Percentiles rank a stretch among this genome's conserved stretches.
These are phyloP conservation scores for Dioszegia hungarica DNA, from an alignment of 768 basidiomycete genomes.

Conservation along the genomic window DNA sequence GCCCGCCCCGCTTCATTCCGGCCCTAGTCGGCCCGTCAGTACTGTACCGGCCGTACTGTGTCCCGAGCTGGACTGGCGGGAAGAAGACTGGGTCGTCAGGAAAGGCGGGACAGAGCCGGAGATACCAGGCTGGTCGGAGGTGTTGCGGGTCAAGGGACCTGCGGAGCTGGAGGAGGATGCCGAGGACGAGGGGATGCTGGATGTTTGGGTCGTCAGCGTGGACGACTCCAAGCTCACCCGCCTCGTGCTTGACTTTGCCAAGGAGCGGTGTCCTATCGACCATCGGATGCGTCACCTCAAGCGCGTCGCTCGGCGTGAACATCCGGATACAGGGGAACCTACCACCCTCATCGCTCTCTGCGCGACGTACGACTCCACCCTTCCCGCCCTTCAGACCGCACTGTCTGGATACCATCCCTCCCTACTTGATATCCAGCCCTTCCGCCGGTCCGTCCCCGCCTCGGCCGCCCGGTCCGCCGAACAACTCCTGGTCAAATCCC, in stretches of 20 bases:
- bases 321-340: neutral
- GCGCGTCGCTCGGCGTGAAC: constrained; percentile 24
- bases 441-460: constrained; percentile 56
- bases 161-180: constrained; percentile 33
- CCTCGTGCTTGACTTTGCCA: constrained; percentile 30
- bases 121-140: constrained; percentile 15
- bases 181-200: constrained; percentile 29
- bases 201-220: constrained; percentile 37
- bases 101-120: neutral
- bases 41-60: constrained; percentile 10
- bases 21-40: neutral
- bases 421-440: constrained; percentile 12
- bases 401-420: constrained; percentile 4
- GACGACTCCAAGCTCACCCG: constrained; percentile 31
- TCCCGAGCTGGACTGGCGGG: constrained; percentile 29
- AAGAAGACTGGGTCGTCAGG: constrained; percentile 16
- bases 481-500: constrained; percentile 63
- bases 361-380: constrained; percentile 6
- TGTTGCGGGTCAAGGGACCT: constrained; percentile 31
- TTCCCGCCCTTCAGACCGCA: neutral
- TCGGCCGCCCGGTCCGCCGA: constrained; percentile 63
- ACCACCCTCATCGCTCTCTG: constrained; percentile 25
- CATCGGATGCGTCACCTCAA: constrained; percentile 33
- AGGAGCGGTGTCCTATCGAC: constrained; percentile 22
- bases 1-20: constrained; percentile 28